Percentiles rank a stretch among this genome's conserved stretches.
Conservation (phyloP, 371 early-diverging fungal genomes). For the Mortierella sp. region DNA sequence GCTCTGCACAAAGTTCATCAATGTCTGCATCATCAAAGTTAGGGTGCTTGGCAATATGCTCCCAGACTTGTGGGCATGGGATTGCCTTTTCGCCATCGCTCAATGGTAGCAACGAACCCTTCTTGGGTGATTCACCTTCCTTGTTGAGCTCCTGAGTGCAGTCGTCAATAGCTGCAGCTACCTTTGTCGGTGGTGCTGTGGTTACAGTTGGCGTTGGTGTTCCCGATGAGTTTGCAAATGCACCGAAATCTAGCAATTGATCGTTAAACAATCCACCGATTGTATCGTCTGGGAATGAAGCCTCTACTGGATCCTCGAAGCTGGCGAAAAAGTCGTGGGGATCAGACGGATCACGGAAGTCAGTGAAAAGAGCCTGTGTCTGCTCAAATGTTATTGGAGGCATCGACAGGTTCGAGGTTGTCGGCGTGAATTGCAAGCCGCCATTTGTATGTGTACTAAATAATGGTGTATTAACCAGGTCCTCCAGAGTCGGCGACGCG, state of each 20-base stretch:
- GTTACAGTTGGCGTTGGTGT: conserved; percentile 15
- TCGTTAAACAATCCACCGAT: conserved; percentile 36
- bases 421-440: conserved; percentile 9
- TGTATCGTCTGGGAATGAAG: conserved; percentile 19
- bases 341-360: conserved; percentile 51
- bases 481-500: conserved; percentile 32
- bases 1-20: conserved; percentile 65
- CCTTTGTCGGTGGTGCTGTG: conserved; percentile 26
- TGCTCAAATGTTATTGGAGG: conserved; percentile 38
- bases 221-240: conserved; percentile 21
- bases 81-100: conserved; percentile 40
- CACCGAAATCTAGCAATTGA: conserved; percentile 28
- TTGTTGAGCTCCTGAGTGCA: too few species aligned
- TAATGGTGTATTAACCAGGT: conserved; percentile 34
- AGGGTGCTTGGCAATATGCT: conserved; percentile 62
- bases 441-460: conserved; percentile 3
- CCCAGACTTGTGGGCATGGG: conserved; percentile 60
- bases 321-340: conserved; percentile 29
- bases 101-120: not conserved
- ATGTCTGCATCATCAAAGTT: conserved; percentile 67
- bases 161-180: conserved; percentile 18
- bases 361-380: conserved; percentile 42
- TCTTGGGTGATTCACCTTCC: too few species aligned
- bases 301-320: conserved; percentile 39
- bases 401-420: conserved; percentile 18